These are phyloP conservation scores for Pseudogymnoascus sp. DNA, from an alignment of 2,329 filamentous ascomycete species.

Conservation along the genomic window DNA sequence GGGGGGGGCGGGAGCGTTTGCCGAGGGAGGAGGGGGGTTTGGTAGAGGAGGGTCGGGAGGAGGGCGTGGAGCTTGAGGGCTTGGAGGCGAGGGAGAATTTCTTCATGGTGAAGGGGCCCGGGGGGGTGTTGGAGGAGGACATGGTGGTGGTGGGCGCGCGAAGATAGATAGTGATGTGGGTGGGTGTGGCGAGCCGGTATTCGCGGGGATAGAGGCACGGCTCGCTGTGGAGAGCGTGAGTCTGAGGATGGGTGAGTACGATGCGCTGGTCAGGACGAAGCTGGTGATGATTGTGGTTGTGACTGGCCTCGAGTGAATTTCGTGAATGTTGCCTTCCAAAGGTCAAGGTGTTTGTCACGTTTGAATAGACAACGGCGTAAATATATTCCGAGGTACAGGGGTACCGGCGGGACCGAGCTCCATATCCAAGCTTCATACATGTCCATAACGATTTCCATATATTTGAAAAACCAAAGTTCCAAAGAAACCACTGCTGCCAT, in stretches of 20 bases:
- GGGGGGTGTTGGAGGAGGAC: not conserved
- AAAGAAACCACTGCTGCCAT: constrained; percentile 29
- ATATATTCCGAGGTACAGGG: not conserved
- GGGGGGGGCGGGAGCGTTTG: not conserved
- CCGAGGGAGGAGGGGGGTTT: not conserved
- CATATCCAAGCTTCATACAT: constrained; percentile 6
- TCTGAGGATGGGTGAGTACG: not conserved
- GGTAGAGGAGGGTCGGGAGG: not conserved
- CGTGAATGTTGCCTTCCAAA: constrained; percentile 1
- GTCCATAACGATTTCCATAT: constrained; percentile 8
- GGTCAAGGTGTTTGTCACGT: not conserved
- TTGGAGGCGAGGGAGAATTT: constrained; percentile 2
- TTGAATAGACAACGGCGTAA: not conserved
- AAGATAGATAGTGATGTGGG: not conserved
- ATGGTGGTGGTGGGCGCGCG: not conserved
- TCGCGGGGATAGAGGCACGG: not conserved
- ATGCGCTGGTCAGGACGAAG: not conserved
- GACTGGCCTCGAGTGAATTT: not conserved
- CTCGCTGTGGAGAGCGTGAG: not conserved
- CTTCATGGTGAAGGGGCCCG: not conserved
- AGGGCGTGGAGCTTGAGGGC: not conserved
- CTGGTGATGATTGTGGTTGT: not conserved
- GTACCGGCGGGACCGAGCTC: not conserved
- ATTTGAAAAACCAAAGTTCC: constrained; percentile 10
- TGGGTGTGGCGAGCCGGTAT: not conserved